Percentiles rank a stretch among this genome's conserved stretches.
These are phyloP conservation scores for Alopecurus myosuroides DNA, from an alignment of 176 grass and related monocot genomes.

Conservation along the genomic window DNA sequence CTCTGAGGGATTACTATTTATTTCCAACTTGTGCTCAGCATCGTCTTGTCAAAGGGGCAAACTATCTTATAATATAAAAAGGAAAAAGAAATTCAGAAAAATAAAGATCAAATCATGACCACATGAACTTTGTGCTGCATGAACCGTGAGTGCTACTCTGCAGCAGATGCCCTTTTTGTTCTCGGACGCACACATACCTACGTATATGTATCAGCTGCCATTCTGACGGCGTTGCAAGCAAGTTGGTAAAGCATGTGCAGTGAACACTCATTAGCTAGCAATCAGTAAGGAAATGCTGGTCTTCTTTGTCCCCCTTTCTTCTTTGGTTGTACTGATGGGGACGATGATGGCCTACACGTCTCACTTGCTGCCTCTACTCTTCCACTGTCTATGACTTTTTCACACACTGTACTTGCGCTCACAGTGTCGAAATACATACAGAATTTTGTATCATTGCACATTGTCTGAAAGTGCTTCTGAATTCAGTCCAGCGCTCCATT, in stretches of 20 bases:
- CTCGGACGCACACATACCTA: background rate
- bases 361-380: background rate
- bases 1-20: background rate
- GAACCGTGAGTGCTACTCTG: constrained; percentile 17
- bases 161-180: background rate
- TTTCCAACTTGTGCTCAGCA: background rate
- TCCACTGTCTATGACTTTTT: background rate
- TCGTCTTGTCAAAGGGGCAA: background rate
- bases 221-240: background rate
- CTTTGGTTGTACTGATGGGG: too few species aligned
- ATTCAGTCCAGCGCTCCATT: background rate
- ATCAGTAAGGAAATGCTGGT: background rate
- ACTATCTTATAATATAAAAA: background rate
- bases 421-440: background rate
- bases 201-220: too few species aligned
- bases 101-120: background rate
- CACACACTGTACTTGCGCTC: background rate
- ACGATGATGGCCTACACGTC: background rate
- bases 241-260: constrained; percentile 15
- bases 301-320: too few species aligned
- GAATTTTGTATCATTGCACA: background rate
- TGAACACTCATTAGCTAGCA: constrained; percentile 23
- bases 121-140: background rate
- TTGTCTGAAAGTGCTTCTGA: background rate
- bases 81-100: background rate